Conservation (phyloP, 73 alveolate genomes). For the Blepharisma stoltei region DNA sequence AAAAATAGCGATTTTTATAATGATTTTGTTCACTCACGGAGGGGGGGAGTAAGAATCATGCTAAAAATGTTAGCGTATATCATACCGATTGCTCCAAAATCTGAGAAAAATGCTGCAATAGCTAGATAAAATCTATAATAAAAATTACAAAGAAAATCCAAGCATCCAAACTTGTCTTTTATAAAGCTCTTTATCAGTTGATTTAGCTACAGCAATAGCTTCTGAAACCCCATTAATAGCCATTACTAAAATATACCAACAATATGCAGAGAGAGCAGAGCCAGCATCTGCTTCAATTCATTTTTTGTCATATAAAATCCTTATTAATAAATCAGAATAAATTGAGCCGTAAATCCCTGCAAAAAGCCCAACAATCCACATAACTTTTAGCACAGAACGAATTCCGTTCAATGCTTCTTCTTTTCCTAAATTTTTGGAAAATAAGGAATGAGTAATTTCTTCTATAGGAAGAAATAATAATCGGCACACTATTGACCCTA, state of each 20-base stretch:
- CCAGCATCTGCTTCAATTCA: background rate
- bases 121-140: background rate
- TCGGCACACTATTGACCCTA: conserved; percentile 7
- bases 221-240: background rate
- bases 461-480: conserved; percentile 15
- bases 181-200: background rate
- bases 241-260: background rate
- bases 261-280: background rate
- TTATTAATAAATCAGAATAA: background rate
- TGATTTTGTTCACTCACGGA: too few relatives aligned
- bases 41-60: too few relatives aligned
- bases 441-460: background rate
- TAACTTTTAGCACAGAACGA: background rate
- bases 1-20: too few relatives aligned
- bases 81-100: background rate
- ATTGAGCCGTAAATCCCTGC: background rate
- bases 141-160: background rate
- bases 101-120: background rate
- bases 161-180: background rate
- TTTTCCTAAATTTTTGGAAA: background rate
- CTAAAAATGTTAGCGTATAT: background rate
- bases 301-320: background rate
- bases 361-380: background rate
- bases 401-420: background rate
- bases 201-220: background rate